Percentiles rank a stretch among this genome's conserved stretches.
Evolutionary conservation across 2,329 filamentous ascomycete species (phyloP).

Genomic region (Penicillium sp.): DNA sequence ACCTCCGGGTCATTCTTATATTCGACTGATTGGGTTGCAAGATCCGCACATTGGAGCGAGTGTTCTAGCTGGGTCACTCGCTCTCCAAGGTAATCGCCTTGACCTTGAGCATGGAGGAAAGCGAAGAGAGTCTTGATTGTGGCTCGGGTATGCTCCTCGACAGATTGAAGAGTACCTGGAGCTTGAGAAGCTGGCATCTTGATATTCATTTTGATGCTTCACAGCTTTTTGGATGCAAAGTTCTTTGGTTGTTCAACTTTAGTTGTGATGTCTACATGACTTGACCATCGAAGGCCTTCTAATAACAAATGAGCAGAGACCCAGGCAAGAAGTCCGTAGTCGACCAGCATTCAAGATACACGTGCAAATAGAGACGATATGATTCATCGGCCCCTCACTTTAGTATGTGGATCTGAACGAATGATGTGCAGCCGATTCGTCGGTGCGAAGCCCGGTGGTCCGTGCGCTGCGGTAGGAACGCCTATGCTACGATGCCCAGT

Average conservation of each 20-base stretch:
- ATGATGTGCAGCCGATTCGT: neutral
- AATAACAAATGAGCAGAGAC: neutral
- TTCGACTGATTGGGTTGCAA: slow-evolving; percentile 20
- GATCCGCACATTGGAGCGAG: slow-evolving; percentile 30
- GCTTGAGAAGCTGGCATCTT: neutral
- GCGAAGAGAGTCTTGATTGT: slow-evolving; percentile 25
- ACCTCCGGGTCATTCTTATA: slow-evolving; percentile 26
- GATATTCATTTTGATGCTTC: slow-evolving; percentile 5
- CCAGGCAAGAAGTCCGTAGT: slow-evolving; percentile 3
- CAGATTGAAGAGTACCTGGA: slow-evolving; percentile 9
- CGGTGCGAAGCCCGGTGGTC: slow-evolving; percentile 26
- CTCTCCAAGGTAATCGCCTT: slow-evolving; percentile 32
- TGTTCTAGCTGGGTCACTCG: slow-evolving; percentile 32
- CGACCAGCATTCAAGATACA: neutral
- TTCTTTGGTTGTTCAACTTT: neutral
- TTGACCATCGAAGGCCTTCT: neutral
- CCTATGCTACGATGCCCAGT: neutral
- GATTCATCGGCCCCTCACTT: slow-evolving; percentile 4
- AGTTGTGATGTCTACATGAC: neutral
- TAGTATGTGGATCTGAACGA: neutral
- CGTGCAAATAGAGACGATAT: neutral
- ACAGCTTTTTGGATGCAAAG: neutral
- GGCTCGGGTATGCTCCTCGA: slow-evolving; percentile 19
- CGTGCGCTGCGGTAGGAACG: slow-evolving; percentile 11
- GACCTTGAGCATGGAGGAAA: slow-evolving; percentile 29